Evolutionary conservation across 2,329 filamentous ascomycete genomes (phyloP), one percentile per base, ranked within the genome.

Genomic region (Curvularia spicifera): DNA sequence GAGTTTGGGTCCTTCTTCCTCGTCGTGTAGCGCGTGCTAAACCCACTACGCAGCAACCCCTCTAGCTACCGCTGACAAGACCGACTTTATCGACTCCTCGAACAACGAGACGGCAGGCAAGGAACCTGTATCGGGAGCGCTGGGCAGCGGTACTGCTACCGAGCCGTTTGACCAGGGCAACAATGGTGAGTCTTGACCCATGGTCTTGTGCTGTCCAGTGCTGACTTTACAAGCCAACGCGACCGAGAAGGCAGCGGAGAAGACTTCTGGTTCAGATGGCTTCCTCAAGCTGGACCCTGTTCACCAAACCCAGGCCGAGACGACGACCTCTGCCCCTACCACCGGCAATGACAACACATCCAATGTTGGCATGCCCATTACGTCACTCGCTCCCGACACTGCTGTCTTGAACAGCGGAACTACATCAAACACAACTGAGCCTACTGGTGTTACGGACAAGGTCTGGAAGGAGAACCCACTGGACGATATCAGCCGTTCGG

Each of bases 141-240:
- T 83, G 55, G 91, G 91, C 40, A 81, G 89, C 72, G 89, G 90
- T 3, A 83, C 83, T 20, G 82, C 82, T 40, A 86, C 85, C 9
- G 89, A 94, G 74, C 91, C 91, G 0, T 96, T 88, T 68, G 91
- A 96, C 72, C 86, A 87, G 57, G 91, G 91, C 49, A 95, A 95
- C 20, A 53, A 56, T 33, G 37, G 59, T 61, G 26, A 56, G 55
- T 40, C 4, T 18, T 39, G 20, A 26, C 13, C 10, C 26, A 2
- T 13, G 20, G 22, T 56, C 10, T 12, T 15, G 7, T 22, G 12
- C 31, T 31, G 15, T 26, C 5, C 37, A 43, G 44, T 46, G 44
- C 59, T 57, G 24, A 59, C 37, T 48, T 13, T 15, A 6, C 24
- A 29, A 61, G 59, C 55, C 37, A 64, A 59, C 35, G 49, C 53